These are phyloP conservation scores for Cercospora sp. DNA, from an alignment of 2,329 filamentous ascomycete species.

Conservation along the genomic window DNA sequence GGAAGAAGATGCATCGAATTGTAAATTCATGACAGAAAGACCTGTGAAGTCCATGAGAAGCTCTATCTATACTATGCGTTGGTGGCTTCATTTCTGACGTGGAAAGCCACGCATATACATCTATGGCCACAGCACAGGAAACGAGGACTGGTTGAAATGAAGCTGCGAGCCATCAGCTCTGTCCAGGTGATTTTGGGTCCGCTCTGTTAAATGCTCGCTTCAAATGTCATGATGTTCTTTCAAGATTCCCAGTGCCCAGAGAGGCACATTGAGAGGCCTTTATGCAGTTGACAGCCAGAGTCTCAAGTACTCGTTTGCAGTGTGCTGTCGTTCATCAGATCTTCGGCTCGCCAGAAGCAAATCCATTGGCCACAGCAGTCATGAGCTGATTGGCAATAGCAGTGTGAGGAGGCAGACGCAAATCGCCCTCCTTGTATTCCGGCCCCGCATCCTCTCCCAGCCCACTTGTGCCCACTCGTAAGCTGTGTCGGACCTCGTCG, in stretches of 20 bases:
- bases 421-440: conserved; percentile 71
- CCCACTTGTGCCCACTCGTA: conserved; percentile 65
- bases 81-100: neutral
- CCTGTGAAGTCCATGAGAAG: conserved; percentile 1
- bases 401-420: conserved; percentile 79
- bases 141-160: neutral
- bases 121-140: neutral
- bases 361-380: conserved; percentile 74
- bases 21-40: conserved; percentile 2
- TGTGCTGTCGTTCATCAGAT: conserved; percentile 36
- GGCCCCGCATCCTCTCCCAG: conserved; percentile 64
- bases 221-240: neutral
- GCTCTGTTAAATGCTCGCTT: neutral
- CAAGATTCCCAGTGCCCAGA: neutral
- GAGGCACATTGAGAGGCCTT: neutral
- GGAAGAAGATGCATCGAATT: neutral
- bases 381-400: conserved; percentile 93
- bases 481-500: conserved; percentile 75
- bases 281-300: neutral
- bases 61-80: neutral
- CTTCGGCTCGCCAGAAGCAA: conserved; percentile 56
- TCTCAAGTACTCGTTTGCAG: neutral
- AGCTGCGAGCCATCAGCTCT: neutral
- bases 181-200: neutral
- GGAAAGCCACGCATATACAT: neutral